A percentile compares a stretch with the other conserved stretches of the same genome.
phyloP scores from a whole-genome alignment of 768 basidiomycete species.

The Daedaleopsis nitida region DNA sequence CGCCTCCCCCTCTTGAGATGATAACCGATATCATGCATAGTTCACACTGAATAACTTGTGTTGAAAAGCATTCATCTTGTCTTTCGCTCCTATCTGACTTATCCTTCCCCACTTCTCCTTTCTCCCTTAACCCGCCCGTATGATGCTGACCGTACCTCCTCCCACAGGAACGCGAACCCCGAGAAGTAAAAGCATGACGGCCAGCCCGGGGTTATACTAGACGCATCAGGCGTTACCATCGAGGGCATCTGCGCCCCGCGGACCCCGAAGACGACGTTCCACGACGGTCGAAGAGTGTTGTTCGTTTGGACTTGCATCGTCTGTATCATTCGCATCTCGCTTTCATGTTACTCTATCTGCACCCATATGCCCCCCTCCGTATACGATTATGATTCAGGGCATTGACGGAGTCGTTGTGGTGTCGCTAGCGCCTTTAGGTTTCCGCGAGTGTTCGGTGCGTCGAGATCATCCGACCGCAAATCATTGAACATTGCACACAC shows the following conservation, averaged over 20 bases:
- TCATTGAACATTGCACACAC: too few relatives aligned
- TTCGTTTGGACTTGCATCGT: slow-evolving; percentile 21
- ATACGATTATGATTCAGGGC: slow-evolving; percentile 23
- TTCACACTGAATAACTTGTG: slow-evolving; percentile 92
- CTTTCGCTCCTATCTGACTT: slow-evolving; percentile 99
- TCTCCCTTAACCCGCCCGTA: background rate
- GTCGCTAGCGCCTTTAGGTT: too few relatives aligned
- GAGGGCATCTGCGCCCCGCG: background rate
- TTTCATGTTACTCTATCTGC: slow-evolving; percentile 24
- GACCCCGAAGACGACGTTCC: slow-evolving; percentile 11
- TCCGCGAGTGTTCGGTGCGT: too few relatives aligned
- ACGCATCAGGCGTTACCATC: slow-evolving; percentile 23
- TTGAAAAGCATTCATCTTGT: slow-evolving; percentile 88
- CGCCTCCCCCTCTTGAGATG: slow-evolving; percentile 44
- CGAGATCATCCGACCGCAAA: too few relatives aligned
- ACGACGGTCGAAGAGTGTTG: slow-evolving; percentile 16
- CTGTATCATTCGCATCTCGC: slow-evolving; percentile 27
- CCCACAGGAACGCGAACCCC: slow-evolving; percentile 40
- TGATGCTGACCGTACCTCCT: slow-evolving; percentile 17
- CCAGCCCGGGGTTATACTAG: slow-evolving; percentile 9
- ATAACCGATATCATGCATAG: slow-evolving; percentile 75
- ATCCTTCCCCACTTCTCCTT: background rate
- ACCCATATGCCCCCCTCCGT: slow-evolving; percentile 19
- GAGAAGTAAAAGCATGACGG: slow-evolving; percentile 34
- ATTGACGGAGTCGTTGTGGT: background rate